Evolutionary conservation across 1,284 basidiomycete species (phyloP), one percentile per base, ranked within the genome.

Genomic region (Marasmius sp.): DNA sequence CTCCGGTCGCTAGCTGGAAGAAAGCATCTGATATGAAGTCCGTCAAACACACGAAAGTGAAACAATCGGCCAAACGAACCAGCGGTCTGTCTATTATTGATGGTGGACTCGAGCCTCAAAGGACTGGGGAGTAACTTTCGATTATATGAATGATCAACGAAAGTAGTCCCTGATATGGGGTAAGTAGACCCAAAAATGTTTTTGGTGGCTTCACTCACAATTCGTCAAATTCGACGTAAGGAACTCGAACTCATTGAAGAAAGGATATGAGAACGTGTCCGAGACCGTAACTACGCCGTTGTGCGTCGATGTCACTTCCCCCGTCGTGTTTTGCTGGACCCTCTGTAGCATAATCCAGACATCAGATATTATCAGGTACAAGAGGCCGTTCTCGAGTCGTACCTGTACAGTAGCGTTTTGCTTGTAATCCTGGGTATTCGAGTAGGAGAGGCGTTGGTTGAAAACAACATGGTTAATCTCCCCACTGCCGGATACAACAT

Each of bases 381-480:
- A 12, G 4, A 45, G 34, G 37, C 34, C n/a, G 22, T 36, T 2
- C 20, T 50, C 43, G 2, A 52, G 57, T 47, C 75, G 54, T 61
- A 85, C 84, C 69, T 84, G 81, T 20, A 72, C 67, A 33, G 65
- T 66, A 7, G 74, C 64, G 61, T 81, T 67, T 61, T 82, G 63
- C 56, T 79, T 64, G 61, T 81, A 85, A 61, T 75, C 77, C 68
- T 86, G 85, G 12, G 75, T 75, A 62, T 86, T 87, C 33, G 72
- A 74, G 66, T 76, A 86, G 56, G 70, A 45, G 57, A 85, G 67
- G 36, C 73, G 70, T 68, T 86, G 85, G 22, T 71, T 64, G 71
- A 83, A 84, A 10, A 78, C 72, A 8, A 85, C 82, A 9, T 76
- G 64, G 37, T 76, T 85, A 43, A 61, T 69, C 58, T 71, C 69